phyloP scores from a whole-genome alignment of 495 filamentous ascomycete genomes.

The Penicillium daleae region DNA sequence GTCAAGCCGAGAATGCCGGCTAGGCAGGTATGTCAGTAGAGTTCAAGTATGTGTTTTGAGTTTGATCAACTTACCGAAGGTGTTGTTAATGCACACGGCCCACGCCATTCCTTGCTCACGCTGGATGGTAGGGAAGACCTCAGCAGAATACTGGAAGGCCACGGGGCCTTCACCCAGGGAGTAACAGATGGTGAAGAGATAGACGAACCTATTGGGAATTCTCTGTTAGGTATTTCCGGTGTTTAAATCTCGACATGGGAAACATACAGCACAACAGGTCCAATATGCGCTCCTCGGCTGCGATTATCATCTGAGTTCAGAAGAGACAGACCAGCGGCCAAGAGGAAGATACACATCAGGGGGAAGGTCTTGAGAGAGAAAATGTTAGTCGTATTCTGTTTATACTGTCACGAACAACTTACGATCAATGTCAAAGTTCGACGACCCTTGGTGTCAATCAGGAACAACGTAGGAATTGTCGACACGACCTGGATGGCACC shows the following conservation, averaged over 20 bases:
- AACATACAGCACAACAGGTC: constrained; percentile 38
- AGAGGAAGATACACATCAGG: constrained; percentile 71
- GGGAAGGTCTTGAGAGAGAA: constrained; percentile 76
- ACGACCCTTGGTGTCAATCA: constrained; percentile 79
- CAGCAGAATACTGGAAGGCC: constrained; percentile 55
- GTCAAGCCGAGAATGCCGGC: constrained; percentile 53
- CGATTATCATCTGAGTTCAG: constrained; percentile 33
- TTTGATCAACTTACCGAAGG: constrained; percentile 35
- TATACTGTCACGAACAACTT: constrained; percentile 23
- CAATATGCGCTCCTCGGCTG: constrained; percentile 23
- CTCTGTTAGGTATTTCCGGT: no score
- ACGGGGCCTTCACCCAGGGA: constrained; percentile 54
- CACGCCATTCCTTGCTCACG: constrained; percentile 51
- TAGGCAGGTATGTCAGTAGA: constrained; percentile 16
- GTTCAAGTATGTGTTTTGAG: background rate
- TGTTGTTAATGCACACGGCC: constrained; percentile 52
- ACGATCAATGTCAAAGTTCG: constrained; percentile 56
- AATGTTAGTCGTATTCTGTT: constrained; percentile 20
- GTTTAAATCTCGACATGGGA: no score
- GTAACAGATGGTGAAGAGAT: constrained; percentile 49
- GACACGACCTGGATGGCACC: constrained; percentile 70
- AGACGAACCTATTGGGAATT: constrained; percentile 50
- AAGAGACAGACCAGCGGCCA: constrained; percentile 67
- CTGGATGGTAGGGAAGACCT: constrained; percentile 54
- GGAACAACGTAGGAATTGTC: constrained; percentile 68